phyloP scores from a whole-genome alignment of 2,329 filamentous ascomycete genomes.

The Drechslera avenae region DNA sequence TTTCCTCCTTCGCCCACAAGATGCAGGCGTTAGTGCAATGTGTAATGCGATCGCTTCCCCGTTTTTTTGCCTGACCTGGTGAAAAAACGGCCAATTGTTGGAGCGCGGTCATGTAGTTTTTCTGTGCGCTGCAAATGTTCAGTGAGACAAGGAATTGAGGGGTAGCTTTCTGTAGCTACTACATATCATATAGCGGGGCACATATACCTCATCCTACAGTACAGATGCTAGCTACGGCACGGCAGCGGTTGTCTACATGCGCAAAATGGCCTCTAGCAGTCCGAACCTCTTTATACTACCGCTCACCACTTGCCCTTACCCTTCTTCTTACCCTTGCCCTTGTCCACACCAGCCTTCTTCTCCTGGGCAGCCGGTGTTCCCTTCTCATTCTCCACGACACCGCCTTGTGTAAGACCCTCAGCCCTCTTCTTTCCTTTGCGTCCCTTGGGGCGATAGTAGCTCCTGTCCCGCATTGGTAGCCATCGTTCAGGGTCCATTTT shows the following conservation, averaged over 20 bases:
- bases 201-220: neutral
- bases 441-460: slow-evolving; percentile 86
- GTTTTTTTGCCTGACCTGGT: neutral
- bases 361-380: slow-evolving; percentile 37
- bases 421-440: slow-evolving; percentile 86
- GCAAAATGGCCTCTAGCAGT: too few relatives aligned
- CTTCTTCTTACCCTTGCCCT: slow-evolving; percentile 46
- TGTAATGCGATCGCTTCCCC: neutral
- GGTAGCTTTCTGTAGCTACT: neutral
- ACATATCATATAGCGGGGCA: too few relatives aligned
- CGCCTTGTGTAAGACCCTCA: slow-evolving; percentile 79
- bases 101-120: too few relatives aligned
- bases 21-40: neutral
- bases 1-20: neutral
- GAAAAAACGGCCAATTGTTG: too few relatives aligned
- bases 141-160: neutral
- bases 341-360: slow-evolving; percentile 39
- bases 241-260: too few relatives aligned
- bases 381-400: slow-evolving; percentile 72
- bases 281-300: neutral
- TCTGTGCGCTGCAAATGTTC: too few relatives aligned
- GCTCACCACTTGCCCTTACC: slow-evolving; percentile 42
- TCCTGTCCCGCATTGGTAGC: slow-evolving; percentile 88
- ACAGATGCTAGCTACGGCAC: too few relatives aligned
- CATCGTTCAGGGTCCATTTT: slow-evolving; percentile 88